Conservation (phyloP, 352 stramenopile genomes). For the Pythium phragmiticola region DNA sequence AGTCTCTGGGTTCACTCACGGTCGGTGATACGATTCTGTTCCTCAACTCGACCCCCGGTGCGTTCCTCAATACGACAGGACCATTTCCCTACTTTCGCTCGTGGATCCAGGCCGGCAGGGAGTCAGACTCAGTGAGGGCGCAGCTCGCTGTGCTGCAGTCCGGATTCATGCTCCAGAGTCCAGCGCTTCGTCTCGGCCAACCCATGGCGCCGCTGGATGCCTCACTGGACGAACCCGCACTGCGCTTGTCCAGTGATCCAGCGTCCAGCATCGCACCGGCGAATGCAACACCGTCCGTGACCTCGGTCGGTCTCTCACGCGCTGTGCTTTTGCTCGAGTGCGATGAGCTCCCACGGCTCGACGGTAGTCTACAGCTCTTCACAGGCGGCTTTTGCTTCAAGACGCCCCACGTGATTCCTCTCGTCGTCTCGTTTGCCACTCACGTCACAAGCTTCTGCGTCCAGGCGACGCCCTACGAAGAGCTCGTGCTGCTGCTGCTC, state of each 20-base stretch:
- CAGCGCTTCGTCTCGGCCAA: slow-evolving; percentile 46
- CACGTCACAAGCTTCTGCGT: slow-evolving; percentile 52
- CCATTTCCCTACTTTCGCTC: slow-evolving; percentile 63
- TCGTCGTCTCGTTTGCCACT: slow-evolving; percentile 63
- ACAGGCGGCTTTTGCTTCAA: slow-evolving; percentile 61
- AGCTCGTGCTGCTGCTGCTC: slow-evolving; percentile 64
- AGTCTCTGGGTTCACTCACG: slow-evolving; percentile 44
- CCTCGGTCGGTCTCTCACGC: slow-evolving; percentile 30
- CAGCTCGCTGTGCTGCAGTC: slow-evolving; percentile 50
- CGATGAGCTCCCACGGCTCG: slow-evolving; percentile 38
- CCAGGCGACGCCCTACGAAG: slow-evolving; percentile 49
- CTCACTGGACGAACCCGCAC: slow-evolving; percentile 20
- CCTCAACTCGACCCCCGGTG: background rate
- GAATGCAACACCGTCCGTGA: slow-evolving; percentile 7
- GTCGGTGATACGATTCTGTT: slow-evolving; percentile 61
- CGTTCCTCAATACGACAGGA: slow-evolving; percentile 45
- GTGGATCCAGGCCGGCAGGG: slow-evolving; percentile 50
- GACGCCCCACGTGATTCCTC: slow-evolving; percentile 49
- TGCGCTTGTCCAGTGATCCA: background rate
- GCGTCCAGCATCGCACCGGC: slow-evolving; percentile 22
- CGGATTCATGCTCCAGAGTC: slow-evolving; percentile 64
- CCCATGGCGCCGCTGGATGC: slow-evolving; percentile 37
- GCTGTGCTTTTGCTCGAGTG: slow-evolving; percentile 52
- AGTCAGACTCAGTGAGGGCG: slow-evolving; percentile 42
- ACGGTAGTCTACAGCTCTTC: slow-evolving; percentile 56